These are phyloP conservation scores for Daedalea quercina DNA, from an alignment of 768 basidiomycete genomes.

Conservation along the genomic window DNA sequence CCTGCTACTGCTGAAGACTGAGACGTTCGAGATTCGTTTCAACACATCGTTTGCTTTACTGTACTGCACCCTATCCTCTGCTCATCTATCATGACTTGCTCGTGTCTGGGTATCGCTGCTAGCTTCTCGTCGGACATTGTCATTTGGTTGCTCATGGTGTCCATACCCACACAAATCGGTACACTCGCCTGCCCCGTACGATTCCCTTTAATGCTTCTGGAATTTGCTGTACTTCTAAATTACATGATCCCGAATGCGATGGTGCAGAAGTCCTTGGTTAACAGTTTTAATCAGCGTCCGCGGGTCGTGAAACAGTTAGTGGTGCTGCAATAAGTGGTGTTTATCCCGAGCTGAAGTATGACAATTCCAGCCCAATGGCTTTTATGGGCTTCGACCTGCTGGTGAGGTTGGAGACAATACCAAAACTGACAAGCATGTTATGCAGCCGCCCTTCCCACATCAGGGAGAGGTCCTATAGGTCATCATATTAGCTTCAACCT, in stretches of 20 bases:
- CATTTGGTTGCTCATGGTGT: conserved; percentile 4
- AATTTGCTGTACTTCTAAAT: neutral
- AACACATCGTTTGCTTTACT: neutral
- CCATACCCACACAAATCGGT: conserved; percentile 7
- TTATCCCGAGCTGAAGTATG: conserved; percentile 75
- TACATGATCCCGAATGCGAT: conserved; percentile 5
- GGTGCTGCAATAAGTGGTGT: neutral
- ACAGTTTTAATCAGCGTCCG: neutral
- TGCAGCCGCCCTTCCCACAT: conserved; percentile 92
- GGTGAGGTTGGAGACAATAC: conserved; percentile 86
- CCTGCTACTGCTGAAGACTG: conserved; percentile 17
- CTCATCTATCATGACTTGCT: neutral
- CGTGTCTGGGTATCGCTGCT: neutral
- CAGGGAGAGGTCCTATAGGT: conserved; percentile 70
- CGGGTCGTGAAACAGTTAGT: neutral
- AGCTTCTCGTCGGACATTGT: neutral
- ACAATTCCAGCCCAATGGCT: conserved; percentile 86
- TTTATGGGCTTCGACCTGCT: conserved; percentile 82
- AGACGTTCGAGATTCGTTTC: neutral
- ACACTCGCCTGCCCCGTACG: conserved; percentile 5
- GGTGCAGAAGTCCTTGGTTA: neutral
- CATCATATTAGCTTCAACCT: neutral
- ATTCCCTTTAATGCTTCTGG: neutral
- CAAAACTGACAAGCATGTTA: conserved; percentile 84
- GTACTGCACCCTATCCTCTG: neutral